Base-by-base conservation (phyloP, 2,329 filamentous ascomycete species). In the Fusarium oxysporum region DNA sequence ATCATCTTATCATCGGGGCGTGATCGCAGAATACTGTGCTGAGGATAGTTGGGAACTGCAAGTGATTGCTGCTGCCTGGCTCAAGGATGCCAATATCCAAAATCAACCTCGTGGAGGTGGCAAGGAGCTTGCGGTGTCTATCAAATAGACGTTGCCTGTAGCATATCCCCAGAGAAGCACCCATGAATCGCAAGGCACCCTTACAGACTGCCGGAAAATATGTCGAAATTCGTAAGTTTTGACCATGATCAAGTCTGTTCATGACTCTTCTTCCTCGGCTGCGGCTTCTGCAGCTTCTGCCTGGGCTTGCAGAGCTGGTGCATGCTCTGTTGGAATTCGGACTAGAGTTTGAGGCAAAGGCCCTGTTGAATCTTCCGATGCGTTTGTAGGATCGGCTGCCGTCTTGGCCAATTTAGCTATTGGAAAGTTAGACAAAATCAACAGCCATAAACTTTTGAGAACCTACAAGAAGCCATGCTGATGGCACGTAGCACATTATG, bases 401-500 rank as follows among this genome's bases (percentile, higher is more conserved):
- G 91, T 88, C 75, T 88, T 90, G 21, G 92, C 88, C 32, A 95
- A 85, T 85, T 93, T 93, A 63, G 89, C 92, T 95, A 70, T 60
- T 16, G 32, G 23, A 41, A 9, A 9, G 47, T 74, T 53, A 69
- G 71, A 53, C 30, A 25, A 10, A 6, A 6, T 17, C 13, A 28
- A 19, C 40, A 10, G 10, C 6, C n/a, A 30, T 23, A 17, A 12
- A 14, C 14, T 25, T 32, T n/a, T 10, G 16, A 48, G 62, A 33
- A 84, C 90, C 78, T 86, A 95, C 93, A 88, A 68, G 92, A 95
- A 70, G 94, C 94, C 92, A 96, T 95, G 78, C 92, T 92, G 78
- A 97, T 95, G 45, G 93, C 93, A 73, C 92, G 88, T 68, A 97
- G 86, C 72, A 97, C 93, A 76, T 94, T 95, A 81, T 95, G 92